These are phyloP conservation scores for Dictyostelium firmibasis DNA, from an alignment of 78 protist genomes.

Conservation along the genomic window DNA sequence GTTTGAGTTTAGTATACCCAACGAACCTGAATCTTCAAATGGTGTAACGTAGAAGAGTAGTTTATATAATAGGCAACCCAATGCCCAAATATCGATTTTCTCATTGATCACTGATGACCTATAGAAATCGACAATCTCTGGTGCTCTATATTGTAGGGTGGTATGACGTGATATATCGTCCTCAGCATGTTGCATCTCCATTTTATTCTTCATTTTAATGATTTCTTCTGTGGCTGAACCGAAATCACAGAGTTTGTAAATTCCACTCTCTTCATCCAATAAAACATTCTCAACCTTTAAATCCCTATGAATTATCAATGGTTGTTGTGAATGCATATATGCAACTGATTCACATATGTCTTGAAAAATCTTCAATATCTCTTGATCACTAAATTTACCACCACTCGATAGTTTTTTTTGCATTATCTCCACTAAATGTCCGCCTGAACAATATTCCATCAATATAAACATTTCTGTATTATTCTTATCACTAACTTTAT, in stretches of 20 bases:
- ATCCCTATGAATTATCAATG: constrained; percentile 81
- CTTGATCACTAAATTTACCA: constrained; percentile 41
- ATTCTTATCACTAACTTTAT: background rate
- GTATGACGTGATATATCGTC: constrained; percentile 79
- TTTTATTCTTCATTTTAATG: constrained; percentile 23
- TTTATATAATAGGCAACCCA: constrained; percentile 87
- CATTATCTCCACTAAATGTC: constrained; percentile 71
- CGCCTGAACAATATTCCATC: constrained; percentile 82
- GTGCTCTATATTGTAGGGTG: constrained; percentile 85
- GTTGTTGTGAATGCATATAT: constrained; percentile 51
- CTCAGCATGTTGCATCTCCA: constrained; percentile 66
- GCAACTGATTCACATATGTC: constrained; percentile 66
- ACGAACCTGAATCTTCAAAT: constrained; percentile 61
- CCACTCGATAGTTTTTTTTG: background rate
- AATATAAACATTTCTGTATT: constrained; percentile 65
- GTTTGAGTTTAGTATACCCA: constrained; percentile 64
- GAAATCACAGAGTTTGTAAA: constrained; percentile 84
- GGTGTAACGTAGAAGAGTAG: constrained; percentile 56
- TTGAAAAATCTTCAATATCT: constrained; percentile 51
- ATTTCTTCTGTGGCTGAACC: constrained; percentile 72
- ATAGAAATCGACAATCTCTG: constrained; percentile 90
- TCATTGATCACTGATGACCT: constrained; percentile 63
- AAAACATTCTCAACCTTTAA: constrained; percentile 85
- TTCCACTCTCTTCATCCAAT: constrained; percentile 43
- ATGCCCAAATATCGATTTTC: constrained; percentile 90